These are phyloP conservation scores for Plectosphaerella sp. DNA, from an alignment of 2,329 filamentous ascomycete species.

Conservation along the genomic window DNA sequence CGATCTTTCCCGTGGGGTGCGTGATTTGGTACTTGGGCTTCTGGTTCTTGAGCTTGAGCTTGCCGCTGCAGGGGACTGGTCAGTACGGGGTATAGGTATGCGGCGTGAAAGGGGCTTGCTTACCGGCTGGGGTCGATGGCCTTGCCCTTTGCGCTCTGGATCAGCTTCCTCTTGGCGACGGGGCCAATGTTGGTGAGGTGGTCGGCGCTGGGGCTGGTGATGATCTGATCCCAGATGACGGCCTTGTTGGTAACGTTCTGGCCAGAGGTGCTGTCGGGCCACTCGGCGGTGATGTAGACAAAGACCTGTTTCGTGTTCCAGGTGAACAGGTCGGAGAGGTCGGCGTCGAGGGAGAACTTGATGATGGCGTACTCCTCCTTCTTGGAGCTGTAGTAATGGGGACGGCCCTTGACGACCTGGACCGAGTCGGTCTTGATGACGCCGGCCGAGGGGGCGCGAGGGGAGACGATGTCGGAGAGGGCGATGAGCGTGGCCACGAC, in stretches of 20 bases:
- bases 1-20: conserved; percentile 76
- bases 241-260: conserved; percentile 58
- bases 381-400: conserved; percentile 92
- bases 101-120: conserved; percentile 16
- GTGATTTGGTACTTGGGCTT: conserved; percentile 97
- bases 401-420: conserved; percentile 84
- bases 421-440: conserved; percentile 67
- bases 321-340: conserved; percentile 88
- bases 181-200: conserved; percentile 58
- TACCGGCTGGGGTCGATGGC: conserved; percentile 54
- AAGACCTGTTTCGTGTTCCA: conserved; percentile 99
- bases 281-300: conserved; percentile 86
- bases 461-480: conserved; percentile 67
- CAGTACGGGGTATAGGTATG: background rate
- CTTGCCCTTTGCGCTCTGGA: conserved; percentile 55
- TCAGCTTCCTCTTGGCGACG: conserved; percentile 57
- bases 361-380: conserved; percentile 95
- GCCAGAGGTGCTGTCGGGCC: conserved; percentile 35
- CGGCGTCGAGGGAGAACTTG: conserved; percentile 87
- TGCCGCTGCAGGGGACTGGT: conserved; percentile 46
- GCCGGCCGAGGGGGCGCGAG: conserved; percentile 61
- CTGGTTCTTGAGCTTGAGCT: conserved; percentile 75
- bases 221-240: conserved; percentile 95
- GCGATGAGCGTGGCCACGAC: conserved; percentile 76
- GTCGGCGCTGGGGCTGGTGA: conserved; percentile 67